Conservation (phyloP, 73 alveolate species). For the Blepharisma stoltei region DNA sequence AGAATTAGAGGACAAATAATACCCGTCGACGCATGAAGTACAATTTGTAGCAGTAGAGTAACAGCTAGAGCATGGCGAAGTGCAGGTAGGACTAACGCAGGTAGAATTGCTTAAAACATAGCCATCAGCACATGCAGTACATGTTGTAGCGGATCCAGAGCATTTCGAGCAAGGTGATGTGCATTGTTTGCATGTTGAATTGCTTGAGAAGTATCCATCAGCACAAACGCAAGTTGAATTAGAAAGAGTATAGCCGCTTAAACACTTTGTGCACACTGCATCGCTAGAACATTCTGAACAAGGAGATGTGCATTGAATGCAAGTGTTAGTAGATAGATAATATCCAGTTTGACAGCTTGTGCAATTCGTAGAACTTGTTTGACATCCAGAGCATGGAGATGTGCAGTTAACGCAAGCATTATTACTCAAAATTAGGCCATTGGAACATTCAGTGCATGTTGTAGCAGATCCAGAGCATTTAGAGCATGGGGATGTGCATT, state of each 20-base stretch:
- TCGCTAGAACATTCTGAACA: neutral
- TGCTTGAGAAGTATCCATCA: too few relatives aligned
- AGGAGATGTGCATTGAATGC: neutral
- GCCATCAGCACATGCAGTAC: conserved; percentile 22
- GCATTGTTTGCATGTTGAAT: conserved; percentile 7
- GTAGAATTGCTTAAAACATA: neutral
- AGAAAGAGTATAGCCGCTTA: neutral
- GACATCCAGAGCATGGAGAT: conserved; percentile 9
- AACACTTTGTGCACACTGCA: neutral
- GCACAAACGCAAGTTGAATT: conserved; percentile 7
- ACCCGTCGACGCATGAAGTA: conserved; percentile 6
- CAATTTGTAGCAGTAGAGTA: neutral
- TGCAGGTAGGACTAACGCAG: neutral
- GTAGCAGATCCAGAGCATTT: conserved; percentile 2
- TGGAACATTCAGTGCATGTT: neutral
- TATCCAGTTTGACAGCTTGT: conserved; percentile 24
- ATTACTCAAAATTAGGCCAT: neutral
- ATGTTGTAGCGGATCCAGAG: conserved; percentile 8
- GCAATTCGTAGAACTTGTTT: neutral
- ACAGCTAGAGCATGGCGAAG: too few relatives aligned
- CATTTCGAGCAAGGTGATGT: neutral
- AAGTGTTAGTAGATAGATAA: neutral
- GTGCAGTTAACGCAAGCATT: neutral
- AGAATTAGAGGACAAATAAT: too few relatives aligned
- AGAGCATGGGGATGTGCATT: neutral